Percentiles rank a stretch among this genome's conserved stretches.
phyloP scores from a whole-genome alignment of 768 basidiomycete species.

The Tremella mesenterica region DNA sequence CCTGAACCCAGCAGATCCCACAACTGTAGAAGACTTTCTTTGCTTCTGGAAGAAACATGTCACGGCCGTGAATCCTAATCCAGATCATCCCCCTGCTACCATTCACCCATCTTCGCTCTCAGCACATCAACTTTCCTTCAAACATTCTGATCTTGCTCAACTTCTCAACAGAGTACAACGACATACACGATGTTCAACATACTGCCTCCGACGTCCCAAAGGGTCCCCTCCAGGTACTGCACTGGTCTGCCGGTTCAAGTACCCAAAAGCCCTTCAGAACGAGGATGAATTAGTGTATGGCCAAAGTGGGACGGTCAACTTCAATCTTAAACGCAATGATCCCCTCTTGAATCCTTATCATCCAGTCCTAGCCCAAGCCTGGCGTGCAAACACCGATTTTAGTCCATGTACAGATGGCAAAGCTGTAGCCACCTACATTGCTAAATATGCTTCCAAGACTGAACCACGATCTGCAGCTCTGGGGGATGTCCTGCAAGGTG shows the following conservation, averaged over 20 bases:
- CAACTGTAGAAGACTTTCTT: background rate
- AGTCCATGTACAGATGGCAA: background rate
- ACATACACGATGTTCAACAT: background rate
- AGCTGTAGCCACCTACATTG: background rate
- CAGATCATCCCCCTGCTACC: background rate
- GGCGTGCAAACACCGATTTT: slow-evolving; percentile 2
- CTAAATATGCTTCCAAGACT: background rate
- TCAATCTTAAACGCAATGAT: background rate
- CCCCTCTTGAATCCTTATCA: background rate
- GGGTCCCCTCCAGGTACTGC: background rate
- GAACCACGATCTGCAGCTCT: background rate
- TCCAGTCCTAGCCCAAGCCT: background rate
- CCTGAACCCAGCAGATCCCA: no score
- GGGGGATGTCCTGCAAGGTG: background rate
- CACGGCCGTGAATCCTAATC: background rate
- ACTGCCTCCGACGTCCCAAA: background rate
- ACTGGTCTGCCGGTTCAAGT: background rate
- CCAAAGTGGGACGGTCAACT: no score
- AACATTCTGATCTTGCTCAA: background rate
- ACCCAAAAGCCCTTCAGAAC: background rate
- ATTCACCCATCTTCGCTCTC: background rate
- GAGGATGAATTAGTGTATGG: background rate
- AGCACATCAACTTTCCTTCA: background rate
- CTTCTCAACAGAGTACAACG: background rate
- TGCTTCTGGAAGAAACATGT: background rate